These are phyloP conservation scores for Rhodotorula sp. DNA, from an alignment of 1,284 basidiomycete genomes.

Conservation along the genomic window DNA sequence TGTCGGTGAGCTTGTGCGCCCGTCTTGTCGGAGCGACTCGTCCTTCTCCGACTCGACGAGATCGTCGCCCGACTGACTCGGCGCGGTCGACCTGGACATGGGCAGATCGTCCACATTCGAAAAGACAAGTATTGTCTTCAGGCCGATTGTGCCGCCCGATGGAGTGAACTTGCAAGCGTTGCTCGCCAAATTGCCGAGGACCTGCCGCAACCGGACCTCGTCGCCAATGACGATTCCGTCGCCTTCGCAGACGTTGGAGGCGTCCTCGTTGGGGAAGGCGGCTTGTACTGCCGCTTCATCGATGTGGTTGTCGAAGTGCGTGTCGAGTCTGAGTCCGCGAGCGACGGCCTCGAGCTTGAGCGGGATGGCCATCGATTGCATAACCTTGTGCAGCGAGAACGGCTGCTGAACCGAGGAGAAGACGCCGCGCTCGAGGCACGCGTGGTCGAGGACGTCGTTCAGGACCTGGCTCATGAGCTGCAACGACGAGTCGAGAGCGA, in stretches of 20 bases:
- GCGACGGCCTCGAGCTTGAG: slow-evolving; percentile 71
- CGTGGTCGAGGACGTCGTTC: slow-evolving; percentile 50
- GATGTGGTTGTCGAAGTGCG: slow-evolving; percentile 68
- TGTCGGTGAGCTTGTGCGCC: slow-evolving; percentile 22
- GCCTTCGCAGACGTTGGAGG: slow-evolving; percentile 50
- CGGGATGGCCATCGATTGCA: slow-evolving; percentile 74
- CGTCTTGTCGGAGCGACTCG: slow-evolving; percentile 22
- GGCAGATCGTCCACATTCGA: slow-evolving; percentile 45
- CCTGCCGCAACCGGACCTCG: slow-evolving; percentile 74
- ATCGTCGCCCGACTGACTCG: neutral
- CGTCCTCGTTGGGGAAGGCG: slow-evolving; percentile 42
- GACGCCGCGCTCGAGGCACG: slow-evolving; percentile 55
- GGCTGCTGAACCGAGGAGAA: slow-evolving; percentile 70
- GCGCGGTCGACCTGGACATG: neutral
- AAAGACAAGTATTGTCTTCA: slow-evolving; percentile 61
- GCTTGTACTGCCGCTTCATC: slow-evolving; percentile 58
- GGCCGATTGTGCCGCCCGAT: slow-evolving; percentile 64
- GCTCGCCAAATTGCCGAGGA: slow-evolving; percentile 50
- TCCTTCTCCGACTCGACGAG: neutral
- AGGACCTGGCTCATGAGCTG: slow-evolving; percentile 68
- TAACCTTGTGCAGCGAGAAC: slow-evolving; percentile 77
- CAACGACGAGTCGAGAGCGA: slow-evolving; percentile 73
- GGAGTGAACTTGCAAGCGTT: slow-evolving; percentile 67
- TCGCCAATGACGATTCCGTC: slow-evolving; percentile 71
- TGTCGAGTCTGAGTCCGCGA: slow-evolving; percentile 64